These are phyloP conservation scores for Exophiala spinifera DNA, from an alignment of 2,329 filamentous ascomycete genomes.

Conservation along the genomic window DNA sequence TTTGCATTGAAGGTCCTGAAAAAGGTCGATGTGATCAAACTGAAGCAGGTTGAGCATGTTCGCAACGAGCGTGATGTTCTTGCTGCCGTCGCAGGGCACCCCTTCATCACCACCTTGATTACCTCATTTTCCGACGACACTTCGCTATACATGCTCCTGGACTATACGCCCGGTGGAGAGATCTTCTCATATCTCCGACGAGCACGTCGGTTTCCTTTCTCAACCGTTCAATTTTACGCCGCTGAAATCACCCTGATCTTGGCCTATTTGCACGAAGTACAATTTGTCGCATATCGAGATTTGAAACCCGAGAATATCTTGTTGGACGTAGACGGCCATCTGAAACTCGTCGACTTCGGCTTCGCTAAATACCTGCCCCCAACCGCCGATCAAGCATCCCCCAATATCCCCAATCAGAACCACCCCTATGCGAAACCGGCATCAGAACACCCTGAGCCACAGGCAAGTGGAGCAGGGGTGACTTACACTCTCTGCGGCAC, in stretches of 20 bases:
- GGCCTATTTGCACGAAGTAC: constrained; percentile 61
- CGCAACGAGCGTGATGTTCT: constrained; percentile 65
- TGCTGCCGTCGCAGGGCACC: constrained; percentile 60
- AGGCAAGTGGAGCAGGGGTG: constrained; percentile 25
- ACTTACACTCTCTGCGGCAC: constrained; percentile 67
- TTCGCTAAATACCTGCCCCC: constrained; percentile 62
- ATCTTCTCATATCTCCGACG: constrained; percentile 64
- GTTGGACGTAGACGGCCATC: constrained; percentile 62
- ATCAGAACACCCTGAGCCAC: constrained; percentile 15
- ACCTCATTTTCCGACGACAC: constrained; percentile 63
- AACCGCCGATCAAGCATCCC: constrained; percentile 10
- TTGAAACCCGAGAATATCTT: constrained; percentile 69
- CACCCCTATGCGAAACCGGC: constrained; percentile 3
- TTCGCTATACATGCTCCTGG: constrained; percentile 57
- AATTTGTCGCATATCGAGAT: constrained; percentile 64
- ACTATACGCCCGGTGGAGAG: constrained; percentile 66
- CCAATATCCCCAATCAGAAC: constrained; percentile 8
- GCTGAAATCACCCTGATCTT: constrained; percentile 65
- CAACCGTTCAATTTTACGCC: constrained; percentile 63
- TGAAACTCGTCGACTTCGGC: constrained; percentile 66
- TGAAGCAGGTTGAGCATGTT: constrained; percentile 68
- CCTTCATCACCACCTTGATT: constrained; percentile 64
- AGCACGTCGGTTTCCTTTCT: constrained; percentile 57
- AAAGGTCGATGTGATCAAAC: constrained; percentile 53
- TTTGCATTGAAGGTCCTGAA: constrained; percentile 51